Evolutionary conservation across 2,329 filamentous ascomycete species (phyloP), one percentile per base, ranked within the genome.

Genomic region (Ophiostoma piceae): DNA sequence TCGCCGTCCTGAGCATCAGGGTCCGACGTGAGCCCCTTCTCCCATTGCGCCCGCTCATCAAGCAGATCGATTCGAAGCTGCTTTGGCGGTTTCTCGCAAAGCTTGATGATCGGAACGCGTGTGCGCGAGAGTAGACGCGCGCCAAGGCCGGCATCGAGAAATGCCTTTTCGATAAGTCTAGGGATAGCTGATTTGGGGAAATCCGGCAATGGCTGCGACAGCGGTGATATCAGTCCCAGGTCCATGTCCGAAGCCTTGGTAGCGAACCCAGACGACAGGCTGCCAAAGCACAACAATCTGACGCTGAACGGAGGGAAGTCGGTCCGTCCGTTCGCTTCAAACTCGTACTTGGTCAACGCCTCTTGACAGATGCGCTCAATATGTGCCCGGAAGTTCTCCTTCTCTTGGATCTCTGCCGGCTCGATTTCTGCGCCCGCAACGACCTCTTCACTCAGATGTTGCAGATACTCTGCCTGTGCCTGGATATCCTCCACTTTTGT

Each of bases 201-300:
- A 72, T 87, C 84, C 2, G 84, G 82, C 68, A 84, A 81, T 64
- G 84, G 80, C 26, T 78, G 76, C 1, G 90, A 89, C 67, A 84
- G 79, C 3, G 86, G 86, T 1, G 91, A 90, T 5, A 95, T 81
- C 43, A 96, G 84, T 9, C 90, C 91, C 39, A 97, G 85, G 78
- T 97, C 94, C 90, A 97, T 92, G 75, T 97, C 93, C 1, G 93
- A 94, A n/a, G 88, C 87, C 75, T 91, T 91, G 12, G 91, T 92
- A 3, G 92, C 94, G 79, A 96, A 96, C 0, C 93, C 93, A 14
- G 92, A 94, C 26, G 87, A 86, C 66, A 96, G 82, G 77, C 92
- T 96, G 5, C 92, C 93, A 76, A 95, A 96, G 75, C 90, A 92
- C 74, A 87, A 87, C 16, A 96, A 82, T 68, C 87, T 82, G n/a